Conservation (phyloP, 2,329 filamentous ascomycete species). For the Chaetomium sp. region DNA sequence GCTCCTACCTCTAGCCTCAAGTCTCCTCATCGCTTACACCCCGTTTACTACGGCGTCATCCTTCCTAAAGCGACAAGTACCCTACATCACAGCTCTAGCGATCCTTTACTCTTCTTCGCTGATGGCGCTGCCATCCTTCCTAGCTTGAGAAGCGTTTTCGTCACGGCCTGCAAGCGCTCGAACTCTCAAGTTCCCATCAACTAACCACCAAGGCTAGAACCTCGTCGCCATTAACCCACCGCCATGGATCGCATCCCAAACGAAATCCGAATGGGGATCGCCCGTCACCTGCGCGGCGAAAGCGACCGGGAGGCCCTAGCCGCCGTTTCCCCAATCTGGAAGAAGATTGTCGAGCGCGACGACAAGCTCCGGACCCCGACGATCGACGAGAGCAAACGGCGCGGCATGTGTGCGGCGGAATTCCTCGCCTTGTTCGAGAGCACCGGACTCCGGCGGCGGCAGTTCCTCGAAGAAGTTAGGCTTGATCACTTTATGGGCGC, state of each 20-base stretch:
- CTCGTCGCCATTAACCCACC: neutral
- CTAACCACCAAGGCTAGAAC: neutral
- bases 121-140: too few species aligned
- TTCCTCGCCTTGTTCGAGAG: neutral
- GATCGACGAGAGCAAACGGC: neutral
- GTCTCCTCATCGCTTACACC: too few species aligned
- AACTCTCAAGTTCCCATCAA: too few species aligned
- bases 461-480: neutral
- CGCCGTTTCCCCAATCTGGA: neutral
- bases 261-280: neutral
- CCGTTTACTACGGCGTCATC: too few species aligned
- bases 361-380: neutral
- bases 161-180: too few species aligned
- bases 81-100: too few species aligned
- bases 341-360: neutral
- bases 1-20: too few species aligned
- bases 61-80: too few species aligned
- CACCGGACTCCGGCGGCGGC: neutral
- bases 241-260: neutral
- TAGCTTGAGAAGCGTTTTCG: too few species aligned
- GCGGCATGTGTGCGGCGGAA: neutral
- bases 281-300: neutral
- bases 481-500: neutral
- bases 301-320: neutral
- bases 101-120: too few species aligned